These are phyloP conservation scores for Aspergillus sp. DNA, from an alignment of 2,329 filamentous ascomycete genomes.

Conservation along the genomic window DNA sequence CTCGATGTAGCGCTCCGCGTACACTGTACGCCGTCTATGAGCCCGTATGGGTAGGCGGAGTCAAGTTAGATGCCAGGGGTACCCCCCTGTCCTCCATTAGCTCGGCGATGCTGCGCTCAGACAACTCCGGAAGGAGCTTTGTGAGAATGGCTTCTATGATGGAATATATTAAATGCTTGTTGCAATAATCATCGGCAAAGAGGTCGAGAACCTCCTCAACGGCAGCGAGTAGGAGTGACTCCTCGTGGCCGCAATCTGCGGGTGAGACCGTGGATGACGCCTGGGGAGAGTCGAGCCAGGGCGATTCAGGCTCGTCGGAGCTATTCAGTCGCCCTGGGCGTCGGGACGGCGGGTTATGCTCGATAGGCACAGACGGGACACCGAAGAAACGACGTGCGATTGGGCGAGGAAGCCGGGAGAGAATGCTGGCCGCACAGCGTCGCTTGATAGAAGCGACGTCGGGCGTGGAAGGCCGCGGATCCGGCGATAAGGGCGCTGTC, in stretches of 20 bases:
- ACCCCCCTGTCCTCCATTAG: slow-evolving; percentile 71
- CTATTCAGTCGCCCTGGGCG: not conserved
- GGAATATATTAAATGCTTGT: slow-evolving; percentile 85
- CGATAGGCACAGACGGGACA: slow-evolving; percentile 22
- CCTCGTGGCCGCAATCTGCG: slow-evolving; percentile 32
- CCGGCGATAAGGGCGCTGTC: slow-evolving; percentile 20
- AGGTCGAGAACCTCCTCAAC: slow-evolving; percentile 70
- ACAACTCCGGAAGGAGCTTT: slow-evolving; percentile 80
- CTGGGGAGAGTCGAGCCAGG: slow-evolving; percentile 4
- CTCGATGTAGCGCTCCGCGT: not conserved
- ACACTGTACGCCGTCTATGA: slow-evolving; percentile 7
- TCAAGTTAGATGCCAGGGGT: slow-evolving; percentile 20
- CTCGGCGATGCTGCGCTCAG: slow-evolving; percentile 69
- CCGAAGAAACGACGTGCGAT: slow-evolving; percentile 50
- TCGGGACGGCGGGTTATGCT: not conserved
- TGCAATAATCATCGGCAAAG: slow-evolving; percentile 81
- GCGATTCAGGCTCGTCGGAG: not conserved
- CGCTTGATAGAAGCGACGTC: slow-evolving; percentile 46
- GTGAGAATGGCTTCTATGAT: slow-evolving; percentile 81
- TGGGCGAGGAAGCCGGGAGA: slow-evolving; percentile 46
- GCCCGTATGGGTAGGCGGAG: not conserved
- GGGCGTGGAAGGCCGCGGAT: slow-evolving; percentile 27
- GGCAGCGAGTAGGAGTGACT: slow-evolving; percentile 57
- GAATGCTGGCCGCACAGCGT: slow-evolving; percentile 46
- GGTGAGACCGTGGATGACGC: slow-evolving; percentile 14